Conservation (phyloP, 257 asterid species). For the Oldenlandia corymbosa region DNA sequence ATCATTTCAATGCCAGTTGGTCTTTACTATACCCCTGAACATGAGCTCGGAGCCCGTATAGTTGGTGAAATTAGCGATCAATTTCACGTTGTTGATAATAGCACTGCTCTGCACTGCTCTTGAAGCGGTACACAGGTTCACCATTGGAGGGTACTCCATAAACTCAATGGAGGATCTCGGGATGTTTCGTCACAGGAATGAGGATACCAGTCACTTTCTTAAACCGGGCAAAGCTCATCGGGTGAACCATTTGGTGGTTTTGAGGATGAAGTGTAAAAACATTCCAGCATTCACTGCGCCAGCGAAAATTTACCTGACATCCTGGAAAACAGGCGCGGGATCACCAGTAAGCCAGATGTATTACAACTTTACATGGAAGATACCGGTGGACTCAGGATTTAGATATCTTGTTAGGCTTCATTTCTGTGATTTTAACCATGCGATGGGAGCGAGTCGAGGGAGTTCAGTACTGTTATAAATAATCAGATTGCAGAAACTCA, state of each 20-base stretch:
- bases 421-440: neutral
- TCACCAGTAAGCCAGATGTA: neutral
- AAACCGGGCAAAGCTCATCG: slow-evolving; percentile 25
- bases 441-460: neutral
- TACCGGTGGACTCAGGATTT: slow-evolving; percentile 8
- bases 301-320: slow-evolving; percentile 30
- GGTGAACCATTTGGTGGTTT: slow-evolving; percentile 17
- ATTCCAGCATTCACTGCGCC: slow-evolving; percentile 27
- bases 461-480: slow-evolving; percentile 2
- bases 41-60: neutral
- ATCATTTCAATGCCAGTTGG: slow-evolving; percentile 14
- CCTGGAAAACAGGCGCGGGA: slow-evolving; percentile 14
- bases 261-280: slow-evolving; percentile 10
- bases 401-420: slow-evolving; percentile 9
- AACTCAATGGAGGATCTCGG: slow-evolving; percentile 40
- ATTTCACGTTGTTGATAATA: slow-evolving; percentile 38
- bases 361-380: neutral
- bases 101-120: slow-evolving; percentile 52
- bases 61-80: slow-evolving; percentile 7
- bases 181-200: slow-evolving; percentile 47
- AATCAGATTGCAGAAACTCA: slow-evolving; percentile 6
- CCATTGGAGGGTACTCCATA: slow-evolving; percentile 44
- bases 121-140: slow-evolving; percentile 46
- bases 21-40: no score
- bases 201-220: slow-evolving; percentile 35